Evolutionary conservation across 441 rosid species (phyloP).

Genomic region (Adansonia gregorii): DNA sequence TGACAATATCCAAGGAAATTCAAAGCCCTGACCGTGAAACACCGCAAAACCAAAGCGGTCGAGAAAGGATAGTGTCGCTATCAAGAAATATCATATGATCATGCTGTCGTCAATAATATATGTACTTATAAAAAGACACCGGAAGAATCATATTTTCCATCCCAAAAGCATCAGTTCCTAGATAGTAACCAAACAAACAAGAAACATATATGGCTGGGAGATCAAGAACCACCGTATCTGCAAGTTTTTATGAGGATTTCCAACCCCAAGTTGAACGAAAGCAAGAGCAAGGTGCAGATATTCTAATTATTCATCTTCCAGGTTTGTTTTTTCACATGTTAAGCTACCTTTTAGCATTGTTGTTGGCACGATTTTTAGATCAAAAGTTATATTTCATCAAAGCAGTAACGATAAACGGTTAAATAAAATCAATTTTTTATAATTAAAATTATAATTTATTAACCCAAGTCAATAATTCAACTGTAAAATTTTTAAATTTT

Average conservation of each 20-base stretch:
- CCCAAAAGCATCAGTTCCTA: slow-evolving; percentile 2
- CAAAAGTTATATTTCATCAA: background rate
- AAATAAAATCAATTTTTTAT: too few species aligned
- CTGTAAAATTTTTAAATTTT: too few species aligned
- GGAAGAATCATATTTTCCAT: background rate
- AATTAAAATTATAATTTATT: too few species aligned
- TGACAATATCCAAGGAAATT: background rate
- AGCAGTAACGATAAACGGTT: too few species aligned
- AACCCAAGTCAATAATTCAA: background rate
- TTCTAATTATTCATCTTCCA: slow-evolving; percentile 11
- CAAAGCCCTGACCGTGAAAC: background rate
- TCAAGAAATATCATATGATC: background rate
- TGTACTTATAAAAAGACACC: background rate
- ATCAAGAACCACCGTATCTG: background rate
- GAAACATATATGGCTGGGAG: background rate
- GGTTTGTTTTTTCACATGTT: background rate
- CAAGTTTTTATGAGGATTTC: background rate
- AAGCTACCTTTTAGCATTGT: too few species aligned
- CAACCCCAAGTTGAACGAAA: background rate
- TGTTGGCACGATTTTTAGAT: too few species aligned
- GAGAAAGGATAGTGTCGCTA: slow-evolving; percentile 14
- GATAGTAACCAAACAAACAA: background rate
- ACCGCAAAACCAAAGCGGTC: slow-evolving; percentile 9
- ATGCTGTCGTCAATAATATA: background rate
- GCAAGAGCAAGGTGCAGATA: background rate